Base-by-base conservation (phyloP, 441 rosid genomes). In the Populus hybrid region DNA sequence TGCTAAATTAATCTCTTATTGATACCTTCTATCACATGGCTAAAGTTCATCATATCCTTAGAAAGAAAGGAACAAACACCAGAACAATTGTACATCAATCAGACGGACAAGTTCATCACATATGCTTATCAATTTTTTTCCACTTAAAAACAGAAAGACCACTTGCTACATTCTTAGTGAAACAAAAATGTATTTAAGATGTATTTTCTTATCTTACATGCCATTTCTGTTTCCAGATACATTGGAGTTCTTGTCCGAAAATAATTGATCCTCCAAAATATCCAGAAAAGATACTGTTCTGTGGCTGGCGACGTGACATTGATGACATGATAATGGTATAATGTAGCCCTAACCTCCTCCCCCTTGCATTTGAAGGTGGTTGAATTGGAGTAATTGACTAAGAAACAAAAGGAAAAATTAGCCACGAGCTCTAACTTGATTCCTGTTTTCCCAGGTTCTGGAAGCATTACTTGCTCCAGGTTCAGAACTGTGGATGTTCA, bases 291-390 rank as follows among this genome's bases (percentile, higher is more conserved):
- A 92, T 94, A 81, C 82, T 94, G 29, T 90, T 94, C 76, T 93
- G 98, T 81, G 99, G 99, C 50, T 94, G 99, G 99, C 94, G 98
- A 24, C 95, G 99, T 66, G 98, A 93, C 88, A 92, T 94, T 81
- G 89, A 93, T 87, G 99, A 94, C 87, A 94, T 94, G 99, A 94
- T 94, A 76, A 85, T 79, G 95, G 99, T 93, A 74, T 12, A 67
- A 4, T 9, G 42, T 18, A 67, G 56, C 3, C 66, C 59, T 11
- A 61, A 73, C 11, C 11, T 38, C 42, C 42, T 33, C 1, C 63
- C 23, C n/a, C 63, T 56, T 56, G 56, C 56, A 45, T 14, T 38
- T 14, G 63, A 56, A 36, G 36, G 23, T 36, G 69, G 50, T 16
- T 16, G 24, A 56, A 31, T 71, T 28, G 38, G 28, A 28, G 21